Base-by-base conservation (phyloP, 768 basidiomycete genomes). In the Tephrocybe sp. region DNA sequence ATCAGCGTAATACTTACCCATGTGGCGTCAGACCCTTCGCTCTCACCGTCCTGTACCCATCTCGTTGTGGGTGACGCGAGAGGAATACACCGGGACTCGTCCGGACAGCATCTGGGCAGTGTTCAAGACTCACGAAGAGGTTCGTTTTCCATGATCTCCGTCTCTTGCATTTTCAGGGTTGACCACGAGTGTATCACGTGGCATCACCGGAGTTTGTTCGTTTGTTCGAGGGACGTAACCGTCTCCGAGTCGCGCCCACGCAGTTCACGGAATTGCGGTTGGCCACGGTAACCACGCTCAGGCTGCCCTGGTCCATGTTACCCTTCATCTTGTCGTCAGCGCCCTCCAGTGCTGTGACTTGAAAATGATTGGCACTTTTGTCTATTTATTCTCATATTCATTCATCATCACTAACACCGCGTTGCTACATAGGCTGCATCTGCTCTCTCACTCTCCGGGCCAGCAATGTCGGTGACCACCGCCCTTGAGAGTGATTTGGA, bases 401-500 rank as follows among this genome's bases (percentile, higher is more conserved):
- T 24, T n/a, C n/a, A 52, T 50, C 43, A 53, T 58, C 48, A 53
- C 57, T 61, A 45, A 61, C 55, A 23, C 42, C 19, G 3, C 4
- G 18, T n/a, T 19, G n/a, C 19, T n/a, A 15, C 19, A 19, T 65
- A 86, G 83, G 85, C 84, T 27, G 68, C 70, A 45, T 67, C 71
- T 49, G 77, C 78, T 39, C 80, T 85, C 49, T 69, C 75, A 29
- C 71, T 83, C 49, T 73, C 78, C 31, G 66, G 68, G 33, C 66
- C 73, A 43, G 63, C 70, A 55, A 69, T 84, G 57, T 69, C 74
- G 23, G 69, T 78, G 31, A 65, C 75, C 12, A 72, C 83, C 37
- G 85, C 83, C 27, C 76, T 84, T 41, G 83, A 85, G 61, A 64
- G 64, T 46, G 83, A 86, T 58, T 71, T 86, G 31, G 78, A 84